A percentile compares a stretch with the other conserved stretches of the same genome.
Evolutionary conservation across 495 filamentous ascomycete genomes (phyloP).

Genomic region (Xylaria venustula): DNA sequence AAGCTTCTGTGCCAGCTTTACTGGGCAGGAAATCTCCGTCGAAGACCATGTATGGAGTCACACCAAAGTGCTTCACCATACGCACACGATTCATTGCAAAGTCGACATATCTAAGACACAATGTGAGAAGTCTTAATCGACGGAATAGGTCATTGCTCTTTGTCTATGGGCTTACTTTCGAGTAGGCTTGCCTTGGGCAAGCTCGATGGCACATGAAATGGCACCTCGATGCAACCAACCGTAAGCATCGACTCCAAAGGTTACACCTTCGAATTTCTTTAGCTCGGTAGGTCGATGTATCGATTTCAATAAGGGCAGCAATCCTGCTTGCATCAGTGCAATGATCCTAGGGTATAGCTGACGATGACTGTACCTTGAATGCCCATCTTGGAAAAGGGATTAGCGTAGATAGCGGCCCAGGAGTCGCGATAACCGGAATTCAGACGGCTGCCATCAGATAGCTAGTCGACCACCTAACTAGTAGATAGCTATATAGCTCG

Average conservation of each 20-base stretch:
- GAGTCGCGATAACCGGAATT: neutral
- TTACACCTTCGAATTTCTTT: slow-evolving; percentile 84
- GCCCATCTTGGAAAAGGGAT: slow-evolving; percentile 54
- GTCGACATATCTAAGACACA: slow-evolving; percentile 70
- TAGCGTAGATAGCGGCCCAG: neutral
- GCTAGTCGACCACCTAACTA: neutral
- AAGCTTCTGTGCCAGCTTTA: slow-evolving; percentile 86
- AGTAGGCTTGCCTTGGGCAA: slow-evolving; percentile 84
- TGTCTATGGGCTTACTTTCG: slow-evolving; percentile 66
- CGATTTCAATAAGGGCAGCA: slow-evolving; percentile 90
- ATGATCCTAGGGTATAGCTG: neutral
- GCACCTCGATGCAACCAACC: slow-evolving; percentile 97
- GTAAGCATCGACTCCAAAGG: slow-evolving; percentile 91
- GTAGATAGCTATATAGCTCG: neutral
- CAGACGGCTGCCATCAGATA: slow-evolving; percentile 8
- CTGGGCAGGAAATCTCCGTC: slow-evolving; percentile 94
- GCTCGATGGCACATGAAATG: slow-evolving; percentile 84
- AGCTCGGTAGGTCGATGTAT: slow-evolving; percentile 87
- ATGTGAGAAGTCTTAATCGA: neutral
- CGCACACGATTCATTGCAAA: slow-evolving; percentile 86
- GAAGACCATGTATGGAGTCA: slow-evolving; percentile 90
- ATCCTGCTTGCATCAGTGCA: slow-evolving; percentile 49
- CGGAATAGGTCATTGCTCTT: neutral
- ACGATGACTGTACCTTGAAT: slow-evolving; percentile 60
- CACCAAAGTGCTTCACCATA: slow-evolving; percentile 90